Base-by-base conservation (phyloP, 2,329 filamentous ascomycete species). In the Fonsecaea nubica region DNA sequence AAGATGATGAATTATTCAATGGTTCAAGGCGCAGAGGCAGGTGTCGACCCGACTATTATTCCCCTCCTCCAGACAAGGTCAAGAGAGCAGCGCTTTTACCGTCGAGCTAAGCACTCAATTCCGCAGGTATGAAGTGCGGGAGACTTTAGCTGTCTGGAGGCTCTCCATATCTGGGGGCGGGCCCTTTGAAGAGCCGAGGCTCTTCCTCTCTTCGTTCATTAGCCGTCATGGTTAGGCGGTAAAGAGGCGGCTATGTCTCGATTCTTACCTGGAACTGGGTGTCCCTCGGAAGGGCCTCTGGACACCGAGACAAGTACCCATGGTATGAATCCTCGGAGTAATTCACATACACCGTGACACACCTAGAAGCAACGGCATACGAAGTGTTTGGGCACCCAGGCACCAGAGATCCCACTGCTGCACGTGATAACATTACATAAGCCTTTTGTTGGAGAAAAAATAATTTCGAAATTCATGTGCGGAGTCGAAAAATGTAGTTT, bases 361-460 rank as follows among this genome's bases (percentile, higher is more conserved):
- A 50, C 12, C 45, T 21, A 10, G 45, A 50, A 50, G 45, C 9
- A 50, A 18, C 13, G 12, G 45, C 9, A 50, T 9, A 48, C 21
- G n/a, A 8, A 8, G 9, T 2, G 9, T 48, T 21, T 25, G 18
- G 10, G 45, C 45, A n/a, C n/a, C n/a, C n/a, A n/a, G n/a, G n/a
- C n/a, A n/a, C n/a, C n/a, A n/a, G n/a, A n/a, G n/a, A n/a, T 50
- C 45, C 45, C 45, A 50, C 45, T 9, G 2, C 1, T 12, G 8
- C 45, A 50, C 45, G 62, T 63, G 62, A 58, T 10, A 13, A 48
- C 35, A 45, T 64, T 53, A 64, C 56, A 59, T 64, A 54, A 64
- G 45, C 62, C 59, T 53, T 2, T 55, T 59, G 42, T 58, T 55
- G 42, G 33, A 54, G 38, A 45, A 58, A 63, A 62, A 66, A 66